Base-by-base conservation (phyloP, 2,329 filamentous ascomycete genomes). In the Alternaria atra region DNA sequence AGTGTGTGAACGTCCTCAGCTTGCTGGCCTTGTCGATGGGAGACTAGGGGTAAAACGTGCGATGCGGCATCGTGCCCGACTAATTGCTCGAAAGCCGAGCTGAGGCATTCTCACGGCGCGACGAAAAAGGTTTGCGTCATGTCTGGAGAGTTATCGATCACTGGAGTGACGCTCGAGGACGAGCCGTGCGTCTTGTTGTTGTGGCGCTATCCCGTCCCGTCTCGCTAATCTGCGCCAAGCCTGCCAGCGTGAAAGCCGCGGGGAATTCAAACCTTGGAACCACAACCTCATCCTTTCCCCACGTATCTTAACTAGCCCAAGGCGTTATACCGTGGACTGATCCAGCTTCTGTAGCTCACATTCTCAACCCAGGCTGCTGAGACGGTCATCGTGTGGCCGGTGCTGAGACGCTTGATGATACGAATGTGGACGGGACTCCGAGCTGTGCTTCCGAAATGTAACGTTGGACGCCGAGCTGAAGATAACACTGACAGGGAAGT, bases 321-420 rank as follows among this genome's bases (percentile, higher is more conserved):
- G 52, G 48, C 53, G 39, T 50, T 35, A 61, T 42, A 56, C 52
- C 56, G 30, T 51, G 32, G 17, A 47, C 37, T 40, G 43, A 60
- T 39, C 52, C 42, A 56, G 46, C 42, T 52, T 58, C 68, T 68
- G 69, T 70, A 60, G 64, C 67, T 68, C 52, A 40, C 42, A 20
- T 65, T 61, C 44, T 63, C 52, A 57, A 55, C 30, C 20, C 56
- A 66, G 62, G 65, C 64, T 65, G 48, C 59, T 56, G 53, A 43
- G 51, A 53, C 51, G 51, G 35, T 61, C 57, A 50, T 56, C 42
- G 60, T 37, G 61, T 61, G 59, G 59, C 60, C 42, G 43, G 65
- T 69, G 67, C 68, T 73, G 66, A 68, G 68, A 72, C 66, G 57
- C 50, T 54, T 52, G 63, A 55, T 55, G 52, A 63, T 55, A 48